Base-by-base conservation (phyloP, 441 rosid species). In the Bocquillonia castaneifolia region DNA sequence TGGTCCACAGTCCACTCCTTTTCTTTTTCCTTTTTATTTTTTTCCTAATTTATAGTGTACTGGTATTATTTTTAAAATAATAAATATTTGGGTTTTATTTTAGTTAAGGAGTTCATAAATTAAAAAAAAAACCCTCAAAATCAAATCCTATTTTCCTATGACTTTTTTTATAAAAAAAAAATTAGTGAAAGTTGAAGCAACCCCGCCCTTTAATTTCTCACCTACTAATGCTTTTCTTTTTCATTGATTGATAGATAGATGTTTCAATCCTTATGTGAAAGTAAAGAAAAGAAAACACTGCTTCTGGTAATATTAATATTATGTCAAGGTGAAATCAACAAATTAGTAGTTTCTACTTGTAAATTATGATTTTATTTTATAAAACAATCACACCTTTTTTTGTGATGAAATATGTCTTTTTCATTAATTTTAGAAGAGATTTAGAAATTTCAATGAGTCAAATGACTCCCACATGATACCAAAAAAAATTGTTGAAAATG, bases 1-100 rank as follows among this genome's bases (percentile, higher is more conserved):
- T 68, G 72, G 57, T 31, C 54, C 47, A 48, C 57, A 31, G 61
- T 54, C 51, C 59, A 23, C 44, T 22, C 13, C 47, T n/a, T 20
- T 51, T 8, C 10, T 17, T 14, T 34, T 28, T 50, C 22, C 29
- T 17, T 10, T 15, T 26, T 13, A 12, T 13, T 18, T 8, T 7
- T 2, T 20, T 9, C 28, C 25, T 5, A 20, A 2, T 5, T 0
- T 5, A 13, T 5, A 42, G 12, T 12, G 2, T 12, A 3, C 10
- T 36, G 4, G 40, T 3, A 4, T 36, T 36, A 3, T 4, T 36
- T 3, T 36, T 36, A 36, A 36, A 36, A 36, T 4, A 10, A 42
- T 5, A 42, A 42, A 42, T 6, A 42, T 5, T 42, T 36, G 40
- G 40, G 47, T 7, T 6, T 42, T 42, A 12, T n/a, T n/a, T n/a